Percentiles rank a stretch among this genome's conserved stretches.
Evolutionary conservation across 2,329 filamentous ascomycete species (phyloP).

Genomic region (Kalmusia sp.): DNA sequence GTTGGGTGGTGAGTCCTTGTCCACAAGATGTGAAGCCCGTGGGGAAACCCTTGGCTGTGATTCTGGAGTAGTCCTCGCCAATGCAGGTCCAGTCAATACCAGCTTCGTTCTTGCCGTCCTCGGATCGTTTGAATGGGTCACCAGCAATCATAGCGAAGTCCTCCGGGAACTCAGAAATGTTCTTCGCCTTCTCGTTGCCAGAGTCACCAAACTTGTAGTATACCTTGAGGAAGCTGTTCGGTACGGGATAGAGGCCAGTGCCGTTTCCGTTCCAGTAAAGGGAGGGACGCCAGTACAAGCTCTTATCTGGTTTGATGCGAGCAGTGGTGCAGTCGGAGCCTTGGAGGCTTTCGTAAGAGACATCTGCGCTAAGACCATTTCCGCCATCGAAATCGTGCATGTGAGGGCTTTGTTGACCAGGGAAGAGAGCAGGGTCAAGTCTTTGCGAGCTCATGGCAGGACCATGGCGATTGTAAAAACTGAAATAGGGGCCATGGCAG

Average conservation of each 20-base stretch:
- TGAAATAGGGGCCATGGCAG: constrained; percentile 48
- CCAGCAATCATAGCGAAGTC: constrained; percentile 48
- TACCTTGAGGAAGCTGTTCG: constrained; percentile 43
- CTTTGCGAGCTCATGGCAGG: constrained; percentile 43
- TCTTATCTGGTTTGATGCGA: constrained; percentile 47
- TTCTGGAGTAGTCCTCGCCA: constrained; percentile 26
- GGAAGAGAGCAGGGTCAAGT: constrained; percentile 44
- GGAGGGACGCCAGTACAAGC: constrained; percentile 47
- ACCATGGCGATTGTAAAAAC: constrained; percentile 46
- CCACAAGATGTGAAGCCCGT: constrained; percentile 46
- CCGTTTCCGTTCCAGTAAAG: constrained; percentile 47
- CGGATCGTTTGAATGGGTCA: constrained; percentile 35
- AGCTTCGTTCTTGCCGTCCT: constrained; percentile 36
- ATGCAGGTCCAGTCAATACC: constrained; percentile 45
- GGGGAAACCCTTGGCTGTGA: constrained; percentile 42
- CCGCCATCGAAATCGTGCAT: constrained; percentile 49
- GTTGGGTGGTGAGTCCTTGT: constrained; percentile 42
- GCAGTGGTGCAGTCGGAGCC: constrained; percentile 44
- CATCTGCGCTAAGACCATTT: constrained; percentile 36
- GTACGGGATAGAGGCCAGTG: constrained; percentile 45
- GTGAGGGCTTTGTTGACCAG: constrained; percentile 42
- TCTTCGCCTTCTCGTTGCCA: constrained; percentile 36
- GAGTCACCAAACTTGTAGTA: constrained; percentile 48
- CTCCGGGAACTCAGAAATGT: constrained; percentile 45
- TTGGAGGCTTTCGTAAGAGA: constrained; percentile 35